A percentile compares a stretch with the other conserved stretches of the same genome.
Evolutionary conservation across 768 basidiomycete species (phyloP).

Genomic region (Jaapia argillacea): DNA sequence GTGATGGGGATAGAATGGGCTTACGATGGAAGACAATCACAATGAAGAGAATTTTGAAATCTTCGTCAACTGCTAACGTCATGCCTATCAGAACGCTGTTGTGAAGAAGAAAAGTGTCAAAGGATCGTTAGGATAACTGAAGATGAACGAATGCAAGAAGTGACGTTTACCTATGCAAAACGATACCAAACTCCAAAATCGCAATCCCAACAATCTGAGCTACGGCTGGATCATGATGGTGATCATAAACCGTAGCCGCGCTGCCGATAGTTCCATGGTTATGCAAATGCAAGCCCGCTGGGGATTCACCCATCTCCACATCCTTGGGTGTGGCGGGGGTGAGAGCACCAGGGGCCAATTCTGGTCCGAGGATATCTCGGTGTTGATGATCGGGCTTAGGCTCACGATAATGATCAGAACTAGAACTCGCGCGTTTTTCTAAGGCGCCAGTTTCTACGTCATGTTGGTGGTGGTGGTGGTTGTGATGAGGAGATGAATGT

Average conservation of each 20-base stretch:
- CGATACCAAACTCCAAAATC: constrained; percentile 90
- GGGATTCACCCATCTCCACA: no score
- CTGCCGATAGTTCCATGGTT: constrained; percentile 19
- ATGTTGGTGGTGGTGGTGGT: no score
- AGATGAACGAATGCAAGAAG: not conserved
- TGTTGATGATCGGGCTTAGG: not conserved
- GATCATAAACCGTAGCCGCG: constrained; percentile 7
- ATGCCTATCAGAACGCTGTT: constrained; percentile 75
- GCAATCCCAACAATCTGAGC: constrained; percentile 82
- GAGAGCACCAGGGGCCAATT: no score
- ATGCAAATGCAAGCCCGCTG: constrained; percentile 12
- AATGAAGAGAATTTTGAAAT: constrained; percentile 80
- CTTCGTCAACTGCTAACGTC: constrained; percentile 79
- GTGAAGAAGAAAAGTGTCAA: not conserved
- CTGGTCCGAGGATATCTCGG: no score
- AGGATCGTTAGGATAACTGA: not conserved
- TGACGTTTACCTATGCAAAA: constrained; percentile 80
- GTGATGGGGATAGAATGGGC: constrained; percentile 19
- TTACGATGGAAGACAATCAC: constrained; percentile 89
- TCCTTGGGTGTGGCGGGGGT: no score
- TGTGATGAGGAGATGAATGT: no score
- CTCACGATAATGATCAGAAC: no score
- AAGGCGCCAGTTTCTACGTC: no score
- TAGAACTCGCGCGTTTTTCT: no score
- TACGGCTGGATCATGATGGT: constrained; percentile 31